Evolutionary conservation across 257 asterid genomes (phyloP).

Genomic region (Solanum sejunctum): DNA sequence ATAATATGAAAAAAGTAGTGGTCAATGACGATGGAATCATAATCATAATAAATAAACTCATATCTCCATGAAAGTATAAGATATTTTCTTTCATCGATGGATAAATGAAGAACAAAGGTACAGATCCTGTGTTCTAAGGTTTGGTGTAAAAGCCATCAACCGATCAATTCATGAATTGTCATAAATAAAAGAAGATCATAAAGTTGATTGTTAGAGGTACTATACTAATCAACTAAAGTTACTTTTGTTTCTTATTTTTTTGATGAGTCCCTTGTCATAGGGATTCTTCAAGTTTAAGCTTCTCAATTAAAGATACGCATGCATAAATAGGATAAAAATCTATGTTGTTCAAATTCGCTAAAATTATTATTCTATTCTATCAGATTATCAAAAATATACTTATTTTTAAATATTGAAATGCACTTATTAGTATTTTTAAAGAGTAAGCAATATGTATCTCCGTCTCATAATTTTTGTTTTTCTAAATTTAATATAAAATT

Average conservation of each 20-base stretch:
- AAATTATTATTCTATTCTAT: neutral
- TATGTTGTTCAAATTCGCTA: neutral
- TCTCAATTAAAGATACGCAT: neutral
- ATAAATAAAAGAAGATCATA: neutral
- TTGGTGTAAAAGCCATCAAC: neutral
- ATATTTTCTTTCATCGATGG: neutral
- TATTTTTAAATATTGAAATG: neutral
- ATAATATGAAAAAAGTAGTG: neutral
- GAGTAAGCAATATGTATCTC: neutral
- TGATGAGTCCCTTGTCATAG: constrained; percentile 10
- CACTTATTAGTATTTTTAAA: neutral
- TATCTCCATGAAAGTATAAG: neutral
- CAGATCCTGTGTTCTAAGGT: neutral
- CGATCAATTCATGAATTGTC: constrained; percentile 1
- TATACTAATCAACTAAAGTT: neutral
- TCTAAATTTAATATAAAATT: neutral
- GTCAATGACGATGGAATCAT: neutral
- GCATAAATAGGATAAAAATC: neutral
- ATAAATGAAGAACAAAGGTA: constrained; percentile 1
- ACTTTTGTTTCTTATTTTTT: constrained; percentile 3
- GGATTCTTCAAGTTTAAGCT: constrained; percentile 28
- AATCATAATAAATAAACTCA: neutral
- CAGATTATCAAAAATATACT: neutral
- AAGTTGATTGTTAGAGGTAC: constrained; percentile 8
- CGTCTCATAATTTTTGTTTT: neutral